Conservation (phyloP, 164 flowering plant genomes). For the Macadamia integrifolia region DNA sequence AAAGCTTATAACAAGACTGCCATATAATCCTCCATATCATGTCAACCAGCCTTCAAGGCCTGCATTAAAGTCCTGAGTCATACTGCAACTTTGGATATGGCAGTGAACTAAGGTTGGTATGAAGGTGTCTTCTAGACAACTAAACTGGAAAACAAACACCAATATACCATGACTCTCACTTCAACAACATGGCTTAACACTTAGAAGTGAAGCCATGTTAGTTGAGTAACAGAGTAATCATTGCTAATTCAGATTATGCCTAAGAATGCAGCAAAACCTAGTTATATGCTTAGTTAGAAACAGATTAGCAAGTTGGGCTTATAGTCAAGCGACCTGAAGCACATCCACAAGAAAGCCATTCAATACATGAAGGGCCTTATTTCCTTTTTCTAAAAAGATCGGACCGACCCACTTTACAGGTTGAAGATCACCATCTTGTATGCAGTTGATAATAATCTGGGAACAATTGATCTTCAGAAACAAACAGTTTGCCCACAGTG, state of each 20-base stretch:
- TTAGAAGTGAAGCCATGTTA: conserved; percentile 2
- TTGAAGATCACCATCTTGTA: neutral
- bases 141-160: conserved; percentile 9
- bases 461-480: neutral
- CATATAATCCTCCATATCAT: conserved; percentile 16
- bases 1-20: conserved; percentile 30
- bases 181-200: conserved; percentile 8
- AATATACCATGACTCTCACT: neutral
- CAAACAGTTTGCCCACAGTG: neutral
- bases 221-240: conserved; percentile 1
- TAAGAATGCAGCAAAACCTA: neutral
- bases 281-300: neutral
- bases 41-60: conserved; percentile 25
- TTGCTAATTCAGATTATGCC: conserved; percentile 6
- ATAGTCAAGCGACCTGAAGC: neutral
- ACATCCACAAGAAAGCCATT: conserved; percentile 5
- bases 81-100: conserved; percentile 11
- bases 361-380: neutral
- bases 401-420: neutral
- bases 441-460: neutral
- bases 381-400: conserved; percentile 3
- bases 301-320: neutral
- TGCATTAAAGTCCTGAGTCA: conserved; percentile 14
- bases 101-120: conserved; percentile 6
- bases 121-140: conserved; percentile 11